Evolutionary conservation across 2,329 filamentous ascomycete species (phyloP).

Genomic region (Xylariaceae sp.): DNA sequence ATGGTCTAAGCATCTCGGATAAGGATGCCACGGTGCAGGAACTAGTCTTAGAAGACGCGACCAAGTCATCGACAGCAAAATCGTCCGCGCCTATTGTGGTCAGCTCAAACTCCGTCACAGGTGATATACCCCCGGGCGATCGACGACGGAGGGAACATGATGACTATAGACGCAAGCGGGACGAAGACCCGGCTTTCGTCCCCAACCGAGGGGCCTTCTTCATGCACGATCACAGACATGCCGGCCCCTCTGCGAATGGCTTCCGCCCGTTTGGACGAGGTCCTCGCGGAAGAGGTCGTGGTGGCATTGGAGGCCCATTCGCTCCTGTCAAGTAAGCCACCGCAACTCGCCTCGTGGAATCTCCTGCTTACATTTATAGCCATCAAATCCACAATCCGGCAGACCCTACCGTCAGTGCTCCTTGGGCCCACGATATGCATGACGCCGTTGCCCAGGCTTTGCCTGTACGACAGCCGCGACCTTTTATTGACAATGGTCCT

Average conservation of each 20-base stretch:
- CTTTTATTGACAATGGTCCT: constrained; percentile 43
- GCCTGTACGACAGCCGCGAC: constrained; percentile 36
- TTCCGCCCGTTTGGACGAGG: constrained; percentile 69
- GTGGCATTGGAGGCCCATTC: constrained; percentile 54
- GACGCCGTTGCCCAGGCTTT: constrained; percentile 56
- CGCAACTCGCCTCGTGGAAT: background rate
- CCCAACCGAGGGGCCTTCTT: constrained; percentile 94
- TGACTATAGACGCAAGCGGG: constrained; percentile 81
- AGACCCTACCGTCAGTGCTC: constrained; percentile 65
- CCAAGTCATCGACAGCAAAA: constrained; percentile 32
- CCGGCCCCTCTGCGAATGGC: constrained; percentile 71
- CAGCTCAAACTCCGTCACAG: constrained; percentile 44
- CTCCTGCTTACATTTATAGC: constrained; percentile 17
- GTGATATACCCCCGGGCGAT: constrained; percentile 59
- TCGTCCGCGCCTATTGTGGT: constrained; percentile 48
- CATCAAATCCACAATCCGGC: constrained; percentile 40
- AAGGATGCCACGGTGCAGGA: constrained; percentile 37
- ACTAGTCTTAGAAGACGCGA: constrained; percentile 40
- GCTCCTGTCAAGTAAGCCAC: constrained; percentile 60
- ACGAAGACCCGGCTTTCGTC: constrained; percentile 88
- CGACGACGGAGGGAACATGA: constrained; percentile 81
- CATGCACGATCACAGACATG: constrained; percentile 88
- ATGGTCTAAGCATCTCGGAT: constrained; percentile 45
- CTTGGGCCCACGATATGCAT: constrained; percentile 95
- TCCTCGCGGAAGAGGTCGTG: constrained; percentile 57